These are phyloP conservation scores for Corynespora cassiicola DNA, from an alignment of 2,329 filamentous ascomycete genomes.

Conservation along the genomic window DNA sequence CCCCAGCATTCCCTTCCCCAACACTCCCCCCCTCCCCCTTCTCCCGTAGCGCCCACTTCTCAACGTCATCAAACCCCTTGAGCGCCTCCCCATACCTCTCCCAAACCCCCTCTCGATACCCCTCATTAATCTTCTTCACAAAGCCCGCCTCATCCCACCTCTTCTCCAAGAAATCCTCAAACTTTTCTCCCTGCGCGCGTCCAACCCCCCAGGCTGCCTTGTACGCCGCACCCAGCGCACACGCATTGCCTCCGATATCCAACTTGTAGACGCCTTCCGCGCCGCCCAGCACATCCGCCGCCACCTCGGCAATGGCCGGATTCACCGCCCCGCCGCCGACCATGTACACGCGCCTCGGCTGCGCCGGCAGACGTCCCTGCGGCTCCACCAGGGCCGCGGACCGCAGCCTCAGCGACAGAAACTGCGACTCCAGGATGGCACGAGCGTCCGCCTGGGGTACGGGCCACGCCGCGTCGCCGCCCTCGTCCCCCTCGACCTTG, in stretches of 20 bases:
- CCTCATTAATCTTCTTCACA: constrained; percentile 80
- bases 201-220: constrained; percentile 95
- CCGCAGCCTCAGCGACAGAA: constrained; percentile 87
- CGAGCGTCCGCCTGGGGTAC: constrained; percentile 74
- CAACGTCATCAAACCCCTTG: constrained; percentile 78
- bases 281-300: constrained; percentile 88
- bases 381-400: constrained; percentile 74
- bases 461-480: constrained; percentile 57
- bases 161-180: constrained; percentile 84
- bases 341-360: constrained; percentile 89
- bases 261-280: constrained; percentile 90
- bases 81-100: constrained; percentile 79
- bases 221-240: constrained; percentile 90
- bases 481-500: constrained; percentile 21
- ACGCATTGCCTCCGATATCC: constrained; percentile 94
- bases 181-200: constrained; percentile 70
- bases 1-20: constrained; percentile 12
- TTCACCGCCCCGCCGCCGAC: constrained; percentile 93
- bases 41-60: constrained; percentile 66
- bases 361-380: constrained; percentile 70
- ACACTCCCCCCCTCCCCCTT: constrained; percentile 24
- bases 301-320: constrained; percentile 82
- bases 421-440: constrained; percentile 91
- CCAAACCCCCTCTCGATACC: constrained; percentile 78
- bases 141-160: constrained; percentile 88